Evolutionary conservation across 805 yeast species (phyloP).

Genomic region (Saccharomycopsis capsularis): DNA sequence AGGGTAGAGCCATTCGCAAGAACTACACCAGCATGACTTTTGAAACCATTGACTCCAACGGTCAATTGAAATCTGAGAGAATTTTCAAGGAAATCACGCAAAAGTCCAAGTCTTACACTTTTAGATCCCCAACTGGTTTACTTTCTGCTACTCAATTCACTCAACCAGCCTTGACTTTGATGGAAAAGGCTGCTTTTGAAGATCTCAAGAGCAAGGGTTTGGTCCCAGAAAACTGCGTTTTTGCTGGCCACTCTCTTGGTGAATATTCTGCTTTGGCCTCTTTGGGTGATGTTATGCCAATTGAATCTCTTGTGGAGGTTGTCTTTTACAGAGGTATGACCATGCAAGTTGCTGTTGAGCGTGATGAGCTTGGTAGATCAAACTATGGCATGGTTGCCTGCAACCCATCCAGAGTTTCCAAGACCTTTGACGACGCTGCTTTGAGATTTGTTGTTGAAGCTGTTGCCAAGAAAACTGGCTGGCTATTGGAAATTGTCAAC

Average conservation of each 20-base stretch:
- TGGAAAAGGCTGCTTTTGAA: constrained; percentile 99
- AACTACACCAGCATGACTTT: constrained; percentile 96
- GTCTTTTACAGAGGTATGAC: constrained; percentile 99
- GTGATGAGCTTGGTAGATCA: constrained; percentile 91
- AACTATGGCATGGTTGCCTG: constrained; percentile 99
- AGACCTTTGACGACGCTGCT: constrained; percentile 89
- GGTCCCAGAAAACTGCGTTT: constrained; percentile 86
- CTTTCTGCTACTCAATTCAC: constrained; percentile 98
- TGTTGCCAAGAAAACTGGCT: constrained; percentile 73
- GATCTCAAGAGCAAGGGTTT: constrained; percentile 95
- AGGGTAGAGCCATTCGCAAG: constrained; percentile 90
- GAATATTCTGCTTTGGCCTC: constrained; percentile 98
- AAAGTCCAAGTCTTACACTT: constrained; percentile 76
- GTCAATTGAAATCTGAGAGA: constrained; percentile 80
- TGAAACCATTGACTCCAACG: constrained; percentile 84
- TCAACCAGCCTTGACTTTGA: constrained; percentile 96
- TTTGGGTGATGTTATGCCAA: constrained; percentile 97
- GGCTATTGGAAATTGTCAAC: constrained; percentile 97
- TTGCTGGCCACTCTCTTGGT: constrained; percentile 99
- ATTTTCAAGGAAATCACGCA: constrained; percentile 89
- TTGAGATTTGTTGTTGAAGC: constrained; percentile 89
- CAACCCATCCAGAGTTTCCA: constrained; percentile 87
- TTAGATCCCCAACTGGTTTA: constrained; percentile 89
- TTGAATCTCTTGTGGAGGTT: constrained; percentile 93
- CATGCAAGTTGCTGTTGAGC: constrained; percentile 99